A percentile compares a stretch with the other conserved stretches of the same genome.
phyloP scores from a whole-genome alignment of 129 eudicot genomes.

The Chrysanthemum lavandulifolium region DNA sequence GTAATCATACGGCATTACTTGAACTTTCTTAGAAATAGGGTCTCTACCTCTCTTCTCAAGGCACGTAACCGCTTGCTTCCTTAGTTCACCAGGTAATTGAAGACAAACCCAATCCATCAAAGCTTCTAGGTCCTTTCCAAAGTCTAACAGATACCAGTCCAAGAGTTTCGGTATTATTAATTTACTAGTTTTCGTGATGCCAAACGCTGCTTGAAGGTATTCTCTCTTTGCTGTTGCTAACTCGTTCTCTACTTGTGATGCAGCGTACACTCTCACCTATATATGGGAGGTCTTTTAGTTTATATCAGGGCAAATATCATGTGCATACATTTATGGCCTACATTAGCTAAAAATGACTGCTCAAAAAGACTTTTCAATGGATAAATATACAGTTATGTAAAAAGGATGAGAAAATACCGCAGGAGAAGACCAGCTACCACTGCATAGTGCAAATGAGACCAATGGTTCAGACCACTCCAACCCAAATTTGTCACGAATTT shows the following conservation, averaged over 20 bases:
- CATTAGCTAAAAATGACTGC: not conserved
- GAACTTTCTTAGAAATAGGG: conserved; percentile 45
- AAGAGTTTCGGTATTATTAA: conserved; percentile 68
- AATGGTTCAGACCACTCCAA: conserved; percentile 91
- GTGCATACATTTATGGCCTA: not conserved
- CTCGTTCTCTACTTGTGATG: conserved; percentile 67
- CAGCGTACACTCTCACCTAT: conserved; percentile 79
- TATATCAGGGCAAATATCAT: not conserved
- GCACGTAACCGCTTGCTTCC: conserved; percentile 62
- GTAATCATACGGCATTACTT: conserved; percentile 65
- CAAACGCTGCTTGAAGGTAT: conserved; percentile 70
- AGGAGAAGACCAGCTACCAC: conserved; percentile 98
- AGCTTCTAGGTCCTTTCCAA: conserved; percentile 79
- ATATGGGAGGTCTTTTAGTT: conserved; percentile 2
- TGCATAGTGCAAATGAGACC: conserved; percentile 89
- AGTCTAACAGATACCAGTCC: conserved; percentile 85
- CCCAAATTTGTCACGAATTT: conserved; percentile 57
- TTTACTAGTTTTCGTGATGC: conserved; percentile 55
- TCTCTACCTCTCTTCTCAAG: conserved; percentile 50
- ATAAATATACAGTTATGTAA: not conserved
- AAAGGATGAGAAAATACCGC: conserved; percentile 55
- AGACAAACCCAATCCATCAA: conserved; percentile 89
- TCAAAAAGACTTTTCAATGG: not conserved
- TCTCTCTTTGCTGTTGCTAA: conserved; percentile 69
- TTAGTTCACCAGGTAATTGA: conserved; percentile 64